A percentile compares a stretch with the other conserved stretches of the same genome.
These are phyloP conservation scores for Podaxis sp. DNA, from an alignment of 768 basidiomycete species.

Conservation along the genomic window DNA sequence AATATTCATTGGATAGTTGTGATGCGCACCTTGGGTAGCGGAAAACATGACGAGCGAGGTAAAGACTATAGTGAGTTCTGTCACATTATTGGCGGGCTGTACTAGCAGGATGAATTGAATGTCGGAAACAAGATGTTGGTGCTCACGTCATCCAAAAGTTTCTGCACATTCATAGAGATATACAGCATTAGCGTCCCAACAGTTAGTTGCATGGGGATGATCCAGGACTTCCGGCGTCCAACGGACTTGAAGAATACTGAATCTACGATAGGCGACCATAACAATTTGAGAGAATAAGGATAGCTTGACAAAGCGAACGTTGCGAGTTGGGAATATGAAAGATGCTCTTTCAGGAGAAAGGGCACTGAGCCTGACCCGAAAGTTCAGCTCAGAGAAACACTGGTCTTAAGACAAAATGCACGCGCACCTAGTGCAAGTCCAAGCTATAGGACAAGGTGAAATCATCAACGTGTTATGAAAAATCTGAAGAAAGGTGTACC, in stretches of 20 bases:
- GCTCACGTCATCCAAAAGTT: slow-evolving; percentile 72
- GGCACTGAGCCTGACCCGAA: slow-evolving; percentile 77
- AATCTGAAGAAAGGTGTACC: slow-evolving; percentile 40
- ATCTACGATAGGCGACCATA: slow-evolving; percentile 98
- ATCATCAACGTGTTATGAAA: slow-evolving; percentile 5
- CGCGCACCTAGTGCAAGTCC: slow-evolving; percentile 82
- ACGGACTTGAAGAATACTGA: slow-evolving; percentile 76
- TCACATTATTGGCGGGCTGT: slow-evolving; percentile 79
- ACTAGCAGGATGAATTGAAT: slow-evolving; percentile 11
- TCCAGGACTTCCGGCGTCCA: slow-evolving; percentile 98
- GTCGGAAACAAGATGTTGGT: not conserved
- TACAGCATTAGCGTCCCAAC: slow-evolving; percentile 82
- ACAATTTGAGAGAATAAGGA: slow-evolving; percentile 92
- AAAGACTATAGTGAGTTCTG: slow-evolving; percentile 77
- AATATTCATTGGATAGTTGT: not conserved
- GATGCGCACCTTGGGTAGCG: slow-evolving; percentile 83
- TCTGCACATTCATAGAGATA: slow-evolving; percentile 70
- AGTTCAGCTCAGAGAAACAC: slow-evolving; percentile 6
- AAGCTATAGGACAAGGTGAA: slow-evolving; percentile 37
- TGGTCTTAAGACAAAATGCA: not conserved
- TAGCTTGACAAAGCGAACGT: slow-evolving; percentile 91
- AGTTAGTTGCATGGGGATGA: slow-evolving; percentile 92
- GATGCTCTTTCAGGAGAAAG: slow-evolving; percentile 89
- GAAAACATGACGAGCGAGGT: slow-evolving; percentile 90
- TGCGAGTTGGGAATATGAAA: slow-evolving; percentile 96